These are phyloP conservation scores for Neurospora intermedia DNA, from an alignment of 495 filamentous ascomycete genomes.

Conservation along the genomic window DNA sequence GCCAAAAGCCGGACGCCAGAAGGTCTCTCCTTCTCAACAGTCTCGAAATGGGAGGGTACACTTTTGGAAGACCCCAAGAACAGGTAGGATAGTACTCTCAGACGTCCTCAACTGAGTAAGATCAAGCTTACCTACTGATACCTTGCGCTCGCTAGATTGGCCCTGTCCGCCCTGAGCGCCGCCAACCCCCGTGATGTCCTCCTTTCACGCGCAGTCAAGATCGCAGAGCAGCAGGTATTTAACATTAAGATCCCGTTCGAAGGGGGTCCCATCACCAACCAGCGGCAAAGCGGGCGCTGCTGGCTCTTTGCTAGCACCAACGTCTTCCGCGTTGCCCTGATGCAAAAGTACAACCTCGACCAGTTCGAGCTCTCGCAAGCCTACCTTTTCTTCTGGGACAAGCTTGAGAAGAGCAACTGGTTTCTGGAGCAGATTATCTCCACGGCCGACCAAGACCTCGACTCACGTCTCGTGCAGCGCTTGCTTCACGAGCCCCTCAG, in stretches of 20 bases:
- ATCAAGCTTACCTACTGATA: neutral
- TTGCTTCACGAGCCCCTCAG: conserved; percentile 55
- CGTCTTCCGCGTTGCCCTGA: conserved; percentile 73
- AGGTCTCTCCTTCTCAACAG: conserved; percentile 33
- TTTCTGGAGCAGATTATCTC: conserved; percentile 75
- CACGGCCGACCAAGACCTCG: conserved; percentile 55
- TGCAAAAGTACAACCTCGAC: conserved; percentile 66
- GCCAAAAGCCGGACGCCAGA: conserved; percentile 20
- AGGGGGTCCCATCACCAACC: conserved; percentile 76
- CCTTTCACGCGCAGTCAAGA: conserved; percentile 41
- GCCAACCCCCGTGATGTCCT: conserved; percentile 46
- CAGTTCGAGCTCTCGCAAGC: conserved; percentile 77
- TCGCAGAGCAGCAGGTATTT: conserved; percentile 66
- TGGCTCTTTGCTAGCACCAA: conserved; percentile 87
- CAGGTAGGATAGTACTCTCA: conserved; percentile 23
- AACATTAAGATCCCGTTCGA: conserved; percentile 74
- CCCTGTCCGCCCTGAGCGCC: conserved; percentile 53
- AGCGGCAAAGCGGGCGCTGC: conserved; percentile 67
- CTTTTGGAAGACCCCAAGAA: conserved; percentile 55
- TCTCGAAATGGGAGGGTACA: conserved; percentile 47
- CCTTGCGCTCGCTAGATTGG: conserved; percentile 34
- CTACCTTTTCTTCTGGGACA: conserved; percentile 93
- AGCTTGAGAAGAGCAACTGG: conserved; percentile 83
- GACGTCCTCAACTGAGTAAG: neutral
- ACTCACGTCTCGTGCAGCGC: conserved; percentile 56